Percentiles rank a stretch among this genome's conserved stretches.
Conservation (phyloP, 495 filamentous ascomycete species). For the Eremomyces bilateralis region DNA sequence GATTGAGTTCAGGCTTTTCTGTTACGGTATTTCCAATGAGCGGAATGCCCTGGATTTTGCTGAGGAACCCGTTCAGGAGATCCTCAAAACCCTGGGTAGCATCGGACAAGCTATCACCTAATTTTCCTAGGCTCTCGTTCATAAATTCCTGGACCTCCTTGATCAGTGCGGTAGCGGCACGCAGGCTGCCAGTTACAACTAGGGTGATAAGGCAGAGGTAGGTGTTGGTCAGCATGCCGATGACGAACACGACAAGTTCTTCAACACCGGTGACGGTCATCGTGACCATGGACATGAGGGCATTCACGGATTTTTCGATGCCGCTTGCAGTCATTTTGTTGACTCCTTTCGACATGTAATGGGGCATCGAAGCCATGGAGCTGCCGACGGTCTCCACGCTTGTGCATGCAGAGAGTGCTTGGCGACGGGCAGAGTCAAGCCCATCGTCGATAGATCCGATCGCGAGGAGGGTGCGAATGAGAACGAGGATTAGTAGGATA, state of each 20-base stretch:
- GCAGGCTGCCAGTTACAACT: conserved; percentile 53
- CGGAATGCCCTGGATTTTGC: conserved; percentile 23
- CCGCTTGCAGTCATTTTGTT: conserved; percentile 63
- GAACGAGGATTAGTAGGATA: conserved; percentile 62
- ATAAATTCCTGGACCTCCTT: conserved; percentile 49
- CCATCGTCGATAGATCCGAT: conserved; percentile 45
- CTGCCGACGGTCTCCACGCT: conserved; percentile 87
- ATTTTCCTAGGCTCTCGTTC: conserved; percentile 44
- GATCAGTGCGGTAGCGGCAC: conserved; percentile 42
- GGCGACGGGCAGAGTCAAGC: conserved; percentile 47
- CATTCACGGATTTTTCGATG: conserved; percentile 56
- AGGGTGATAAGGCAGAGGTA: conserved; percentile 74
- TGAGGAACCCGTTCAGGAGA: conserved; percentile 35
- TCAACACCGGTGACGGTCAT: conserved; percentile 67
- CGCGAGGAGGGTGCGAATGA: conserved; percentile 59
- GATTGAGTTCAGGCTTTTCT: conserved; percentile 27
- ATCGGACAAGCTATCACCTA: conserved; percentile 38
- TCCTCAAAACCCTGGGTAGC: conserved; percentile 33
- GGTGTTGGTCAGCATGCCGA: conserved; percentile 72
- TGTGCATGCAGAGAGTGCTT: conserved; percentile 75
- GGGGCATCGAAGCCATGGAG: conserved; percentile 90
- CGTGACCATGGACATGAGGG: conserved; percentile 49
- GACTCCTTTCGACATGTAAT: conserved; percentile 72
- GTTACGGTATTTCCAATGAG: conserved; percentile 18
- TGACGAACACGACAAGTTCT: conserved; percentile 68